A percentile compares a stretch with the other conserved stretches of the same genome.
Conservation (phyloP, 1,284 basidiomycete species). For the Grifola frondosa region DNA sequence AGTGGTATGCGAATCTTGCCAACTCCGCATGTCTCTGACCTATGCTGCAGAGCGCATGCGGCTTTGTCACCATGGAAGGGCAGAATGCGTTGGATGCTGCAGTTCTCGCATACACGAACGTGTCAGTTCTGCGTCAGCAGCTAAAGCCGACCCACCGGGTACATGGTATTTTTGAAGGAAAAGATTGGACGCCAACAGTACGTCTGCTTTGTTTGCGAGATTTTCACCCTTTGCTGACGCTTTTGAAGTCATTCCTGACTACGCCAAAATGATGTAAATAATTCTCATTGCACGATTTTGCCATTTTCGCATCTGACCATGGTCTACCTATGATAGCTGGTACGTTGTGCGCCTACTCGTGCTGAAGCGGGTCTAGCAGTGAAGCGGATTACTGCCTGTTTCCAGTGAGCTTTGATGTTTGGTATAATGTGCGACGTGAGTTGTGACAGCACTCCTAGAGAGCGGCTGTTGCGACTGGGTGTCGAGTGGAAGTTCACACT, state of each 20-base stretch:
- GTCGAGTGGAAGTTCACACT: conserved; percentile 50
- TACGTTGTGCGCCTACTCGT: conserved; percentile 64
- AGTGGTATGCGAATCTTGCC: conserved; percentile 19
- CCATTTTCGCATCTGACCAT: not conserved
- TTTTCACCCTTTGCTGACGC: not conserved
- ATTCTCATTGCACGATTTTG: not conserved
- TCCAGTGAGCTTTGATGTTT: conserved; percentile 39
- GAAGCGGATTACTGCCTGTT: conserved; percentile 28
- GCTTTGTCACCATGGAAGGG: conserved; percentile 80
- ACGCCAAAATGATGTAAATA: conserved; percentile 56
- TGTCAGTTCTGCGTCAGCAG: conserved; percentile 74
- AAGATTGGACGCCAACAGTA: conserved; percentile 69
- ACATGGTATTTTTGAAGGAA: conserved; percentile 66
- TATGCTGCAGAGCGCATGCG: conserved; percentile 62
- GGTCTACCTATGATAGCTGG: conserved; percentile 36
- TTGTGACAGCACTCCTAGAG: conserved; percentile 50
- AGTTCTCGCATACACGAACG: conserved; percentile 73
- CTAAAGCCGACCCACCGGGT: conserved; percentile 58
- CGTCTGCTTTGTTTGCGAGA: conserved; percentile 13
- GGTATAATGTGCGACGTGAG: conserved; percentile 36
- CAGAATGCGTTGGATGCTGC: conserved; percentile 86
- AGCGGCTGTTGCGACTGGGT: conserved; percentile 69
- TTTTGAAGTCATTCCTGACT: conserved; percentile 73
- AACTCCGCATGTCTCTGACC: not conserved
- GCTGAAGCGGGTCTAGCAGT: conserved; percentile 51